These are phyloP conservation scores for Didymella glomerata DNA, from an alignment of 2,329 filamentous ascomycete species.

Conservation along the genomic window DNA sequence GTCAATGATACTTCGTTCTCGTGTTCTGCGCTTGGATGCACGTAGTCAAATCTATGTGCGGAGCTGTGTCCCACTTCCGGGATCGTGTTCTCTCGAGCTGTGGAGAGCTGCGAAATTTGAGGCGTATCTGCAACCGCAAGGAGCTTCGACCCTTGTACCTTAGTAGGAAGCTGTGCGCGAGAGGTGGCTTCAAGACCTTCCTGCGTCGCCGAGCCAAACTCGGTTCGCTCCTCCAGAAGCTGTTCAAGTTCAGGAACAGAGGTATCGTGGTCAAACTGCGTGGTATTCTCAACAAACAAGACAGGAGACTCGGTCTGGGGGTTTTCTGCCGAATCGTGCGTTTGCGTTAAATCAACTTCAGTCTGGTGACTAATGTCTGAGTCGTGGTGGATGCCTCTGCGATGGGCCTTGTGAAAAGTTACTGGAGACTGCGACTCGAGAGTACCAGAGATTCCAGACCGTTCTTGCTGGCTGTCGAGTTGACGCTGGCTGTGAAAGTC, in stretches of 20 bases:
- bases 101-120: slow-evolving; percentile 7
- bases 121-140: slow-evolving; percentile 14
- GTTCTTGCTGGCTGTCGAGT: slow-evolving; percentile 12
- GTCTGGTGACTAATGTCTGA: background rate
- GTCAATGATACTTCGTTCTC: background rate
- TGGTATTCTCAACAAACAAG: slow-evolving; percentile 9
- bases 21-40: background rate
- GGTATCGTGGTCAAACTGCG: background rate
- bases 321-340: background rate
- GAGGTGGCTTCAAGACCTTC: background rate
- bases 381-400: background rate
- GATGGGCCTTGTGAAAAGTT: background rate
- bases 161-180: background rate
- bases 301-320: background rate
- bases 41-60: background rate
- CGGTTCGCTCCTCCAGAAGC: background rate
- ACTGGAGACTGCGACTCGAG: slow-evolving; percentile 12
- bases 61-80: no score
- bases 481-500: slow-evolving; percentile 29
- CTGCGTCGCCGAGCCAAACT: background rate
- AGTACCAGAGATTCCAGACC: slow-evolving; percentile 13
- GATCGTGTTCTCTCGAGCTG: background rate
- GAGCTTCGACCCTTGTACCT: background rate
- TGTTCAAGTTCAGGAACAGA: background rate
- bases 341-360: background rate